Percentiles rank a stretch among this genome's conserved stretches.
Evolutionary conservation across 108 stramenopile species (phyloP).

Genomic region (Conticribra weissflogii): DNA sequence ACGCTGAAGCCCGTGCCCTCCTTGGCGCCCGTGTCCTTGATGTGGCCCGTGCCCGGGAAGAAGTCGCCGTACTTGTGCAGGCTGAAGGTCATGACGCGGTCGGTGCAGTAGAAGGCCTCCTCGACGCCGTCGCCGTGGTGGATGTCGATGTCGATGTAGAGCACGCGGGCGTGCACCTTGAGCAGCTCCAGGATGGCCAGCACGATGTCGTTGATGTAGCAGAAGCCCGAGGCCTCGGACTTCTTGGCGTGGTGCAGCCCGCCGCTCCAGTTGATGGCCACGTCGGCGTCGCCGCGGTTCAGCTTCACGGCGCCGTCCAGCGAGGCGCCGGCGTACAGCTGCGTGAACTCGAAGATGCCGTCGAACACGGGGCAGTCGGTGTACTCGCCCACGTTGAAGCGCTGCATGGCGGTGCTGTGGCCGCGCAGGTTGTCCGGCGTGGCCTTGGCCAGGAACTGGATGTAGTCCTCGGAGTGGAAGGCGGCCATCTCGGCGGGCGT

Average conservation of each 20-base stretch:
- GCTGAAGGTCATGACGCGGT: slow-evolving; percentile 99
- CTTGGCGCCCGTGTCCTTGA: slow-evolving; percentile 95
- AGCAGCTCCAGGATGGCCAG: slow-evolving; percentile 98
- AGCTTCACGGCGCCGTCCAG: slow-evolving; percentile 97
- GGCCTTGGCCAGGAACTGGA: slow-evolving; percentile 89
- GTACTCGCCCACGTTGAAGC: slow-evolving; percentile 95
- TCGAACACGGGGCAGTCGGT: slow-evolving; percentile 99
- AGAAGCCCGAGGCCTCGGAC: slow-evolving; percentile 95
- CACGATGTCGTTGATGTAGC: slow-evolving; percentile 99
- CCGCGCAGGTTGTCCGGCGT: slow-evolving; percentile 91
- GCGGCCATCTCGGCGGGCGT: slow-evolving; percentile 89
- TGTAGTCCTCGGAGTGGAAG: slow-evolving; percentile 97
- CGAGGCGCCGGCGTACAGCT: slow-evolving; percentile 94
- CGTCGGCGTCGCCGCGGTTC: slow-evolving; percentile 91
- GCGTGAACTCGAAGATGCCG: slow-evolving; percentile 96
- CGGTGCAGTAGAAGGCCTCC: slow-evolving; percentile 99
- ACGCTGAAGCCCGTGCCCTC: slow-evolving; percentile 94
- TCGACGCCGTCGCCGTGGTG: slow-evolving; percentile 99
- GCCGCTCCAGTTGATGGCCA: slow-evolving; percentile 99
- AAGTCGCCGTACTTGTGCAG: slow-evolving; percentile 99
- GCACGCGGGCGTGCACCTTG: slow-evolving; percentile 97
- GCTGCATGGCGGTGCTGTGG: slow-evolving; percentile 75
- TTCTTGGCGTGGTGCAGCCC: slow-evolving; percentile 99
- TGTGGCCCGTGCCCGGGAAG: slow-evolving; percentile 98
- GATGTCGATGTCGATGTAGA: slow-evolving; percentile 99